Evolutionary conservation across 495 filamentous ascomycete genomes (phyloP).

Genomic region (Daldinia loculata): DNA sequence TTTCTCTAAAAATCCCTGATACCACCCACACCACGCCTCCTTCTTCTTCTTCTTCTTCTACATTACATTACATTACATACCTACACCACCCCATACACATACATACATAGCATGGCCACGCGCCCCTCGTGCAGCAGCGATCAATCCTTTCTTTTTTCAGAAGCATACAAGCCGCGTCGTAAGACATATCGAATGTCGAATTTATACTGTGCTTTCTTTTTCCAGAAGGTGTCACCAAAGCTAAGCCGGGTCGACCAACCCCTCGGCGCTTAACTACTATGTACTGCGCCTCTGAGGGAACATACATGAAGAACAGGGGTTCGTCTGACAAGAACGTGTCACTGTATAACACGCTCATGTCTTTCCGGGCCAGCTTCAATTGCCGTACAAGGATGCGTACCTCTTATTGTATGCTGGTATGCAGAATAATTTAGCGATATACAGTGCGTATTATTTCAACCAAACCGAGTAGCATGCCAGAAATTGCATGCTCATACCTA

Average conservation of each 20-base stretch:
- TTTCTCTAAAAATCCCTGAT: not conserved
- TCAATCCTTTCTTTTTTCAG: not conserved
- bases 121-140: not conserved
- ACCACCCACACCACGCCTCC: not conserved
- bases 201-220: constrained; percentile 3
- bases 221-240: constrained; percentile 11
- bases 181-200: not conserved
- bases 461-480: not conserved
- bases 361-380: not conserved
- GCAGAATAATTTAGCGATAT: not conserved
- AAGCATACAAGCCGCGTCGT: not conserved
- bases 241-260: not conserved
- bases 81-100: too few relatives aligned
- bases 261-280: not conserved
- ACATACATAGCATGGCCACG: not conserved
- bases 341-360: not conserved
- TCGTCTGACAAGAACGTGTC: not conserved
- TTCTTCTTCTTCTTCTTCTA: too few relatives aligned
- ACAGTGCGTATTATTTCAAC: not conserved
- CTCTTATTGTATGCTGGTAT: not conserved
- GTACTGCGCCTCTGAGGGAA: not conserved
- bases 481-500: not conserved
- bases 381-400: too few relatives aligned
- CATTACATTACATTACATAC: not conserved
- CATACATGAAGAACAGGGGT: not conserved